Percentiles rank a stretch among this genome's conserved stretches.
These are phyloP conservation scores for Suillus bovinus DNA, from an alignment of 768 basidiomycete species.

Conservation along the genomic window DNA sequence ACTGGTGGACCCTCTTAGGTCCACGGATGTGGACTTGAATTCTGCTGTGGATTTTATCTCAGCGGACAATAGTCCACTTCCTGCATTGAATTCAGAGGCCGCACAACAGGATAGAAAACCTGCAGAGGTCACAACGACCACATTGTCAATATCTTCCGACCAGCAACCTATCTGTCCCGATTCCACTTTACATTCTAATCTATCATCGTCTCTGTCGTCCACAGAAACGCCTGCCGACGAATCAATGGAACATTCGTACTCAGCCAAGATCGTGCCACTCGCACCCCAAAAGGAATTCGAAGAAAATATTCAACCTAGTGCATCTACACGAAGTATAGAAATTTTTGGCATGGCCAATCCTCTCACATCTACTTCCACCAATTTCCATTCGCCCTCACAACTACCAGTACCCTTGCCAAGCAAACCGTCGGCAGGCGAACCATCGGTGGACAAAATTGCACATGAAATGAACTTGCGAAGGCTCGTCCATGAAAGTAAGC, in stretches of 20 bases:
- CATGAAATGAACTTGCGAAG: conserved; percentile 40
- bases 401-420: neutral
- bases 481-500: conserved; percentile 36
- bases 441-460: conserved; percentile 30
- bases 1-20: neutral
- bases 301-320: conserved; percentile 40
- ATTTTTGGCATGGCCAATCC: neutral
- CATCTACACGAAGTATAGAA: conserved; percentile 33
- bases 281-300: conserved; percentile 48
- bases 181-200: neutral
- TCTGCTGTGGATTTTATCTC: neutral
- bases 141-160: neutral
- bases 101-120: neutral
- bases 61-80: neutral
- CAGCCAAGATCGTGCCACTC: conserved; percentile 18
- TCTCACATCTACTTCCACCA: neutral
- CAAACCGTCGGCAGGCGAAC: neutral
- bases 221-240: neutral
- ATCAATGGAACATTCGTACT: neutral
- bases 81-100: neutral
- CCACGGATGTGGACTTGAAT: neutral
- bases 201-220: neutral
- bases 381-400: neutral
- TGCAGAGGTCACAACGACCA: neutral
- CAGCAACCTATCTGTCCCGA: neutral